Conservation (phyloP, 2,329 filamentous ascomycete genomes). For the Fusarium albosuccineum region DNA sequence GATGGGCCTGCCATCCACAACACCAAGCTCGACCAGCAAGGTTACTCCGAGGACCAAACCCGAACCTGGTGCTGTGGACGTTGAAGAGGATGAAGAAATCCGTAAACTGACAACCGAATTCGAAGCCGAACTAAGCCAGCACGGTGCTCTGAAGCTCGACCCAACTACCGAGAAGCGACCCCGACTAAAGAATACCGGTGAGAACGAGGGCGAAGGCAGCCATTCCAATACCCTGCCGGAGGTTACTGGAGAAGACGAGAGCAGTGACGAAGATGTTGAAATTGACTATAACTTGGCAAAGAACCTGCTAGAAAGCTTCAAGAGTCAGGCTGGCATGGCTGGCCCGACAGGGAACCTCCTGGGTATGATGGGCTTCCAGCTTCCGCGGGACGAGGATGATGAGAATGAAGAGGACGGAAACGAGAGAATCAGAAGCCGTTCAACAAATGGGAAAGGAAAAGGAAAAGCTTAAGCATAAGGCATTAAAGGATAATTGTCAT, state of each 20-base stretch:
- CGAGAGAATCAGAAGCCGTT: conserved; percentile 22
- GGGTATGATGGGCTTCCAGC: conserved; percentile 83
- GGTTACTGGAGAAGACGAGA: conserved; percentile 62
- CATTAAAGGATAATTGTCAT: not conserved
- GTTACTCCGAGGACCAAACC: not conserved
- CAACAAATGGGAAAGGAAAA: conserved; percentile 19
- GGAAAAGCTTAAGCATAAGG: conserved; percentile 10
- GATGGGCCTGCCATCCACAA: conserved; percentile 74
- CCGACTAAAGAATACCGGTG: conserved; percentile 47
- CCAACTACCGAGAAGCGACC: conserved; percentile 50
- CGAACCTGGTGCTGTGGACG: conserved; percentile 50
- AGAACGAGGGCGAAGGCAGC: conserved; percentile 26
- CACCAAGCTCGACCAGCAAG: conserved; percentile 8
- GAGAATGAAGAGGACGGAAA: conserved; percentile 50
- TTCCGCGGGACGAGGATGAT: conserved; percentile 83
- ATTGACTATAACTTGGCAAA: conserved; percentile 90
- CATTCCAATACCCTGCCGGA: conserved; percentile 27
- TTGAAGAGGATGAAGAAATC: conserved; percentile 72
- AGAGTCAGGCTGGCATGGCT: conserved; percentile 85
- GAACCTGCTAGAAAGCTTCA: conserved; percentile 93
- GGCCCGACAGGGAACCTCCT: conserved; percentile 91
- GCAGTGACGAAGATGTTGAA: conserved; percentile 72
- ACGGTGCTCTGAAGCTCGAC: conserved; percentile 74
- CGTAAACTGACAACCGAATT: conserved; percentile 75
- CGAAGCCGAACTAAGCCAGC: conserved; percentile 77